Evolutionary conservation across 495 filamentous ascomycete species (phyloP), one percentile per base, ranked within the genome.

Genomic region (Aspergillus biplanus): DNA sequence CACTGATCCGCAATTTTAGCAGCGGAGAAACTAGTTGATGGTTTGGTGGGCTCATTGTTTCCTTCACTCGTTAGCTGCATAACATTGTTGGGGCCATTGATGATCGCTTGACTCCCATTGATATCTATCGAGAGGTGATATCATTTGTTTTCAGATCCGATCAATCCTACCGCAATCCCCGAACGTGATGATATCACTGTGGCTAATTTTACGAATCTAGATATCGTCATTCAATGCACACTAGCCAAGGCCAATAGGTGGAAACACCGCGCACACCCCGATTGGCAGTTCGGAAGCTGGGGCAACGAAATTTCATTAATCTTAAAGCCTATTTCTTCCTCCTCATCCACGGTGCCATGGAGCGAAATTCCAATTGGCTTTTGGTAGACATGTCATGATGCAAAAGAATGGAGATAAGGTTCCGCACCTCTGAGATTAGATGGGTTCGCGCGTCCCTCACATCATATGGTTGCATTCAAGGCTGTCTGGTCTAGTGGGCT

Each of bases 391-490:
- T 62, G 63, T 69, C 58, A 32, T 69, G 67, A 69, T 69, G 67
- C 67, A 66, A 66, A 66, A 53, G 49, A 52, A 49, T 63, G 32
- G 52, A 58, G 52, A 57, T 56, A 61, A 65, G 58, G 42, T 60
- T 63, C 47, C 27, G 39, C 42, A 35, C 32, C 16, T 44, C 15
- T 52, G 31, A 12, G 5, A 37, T 21, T 39, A 33, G 9, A 37
- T 39, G 57, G 48, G 47, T 31, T 54, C 52, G 37, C 56, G 46
- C 56, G 42, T 53, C 11, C 35, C 15, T 47, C 31, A 18, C 68
- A 70, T 70, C 65, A 70, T 70, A 67, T 33, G 33, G 63, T 67
- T 70, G 54, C 63, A 64, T 58, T 34, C 37, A 55, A 39, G 49
- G 47, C 56, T 44, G 33, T 33, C 33, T 57, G 39, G 50, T 46